A percentile compares a stretch with the other conserved stretches of the same genome.
Evolutionary conservation across 179 eudicot species (phyloP).

Genomic region (Actinidia chinensis): DNA sequence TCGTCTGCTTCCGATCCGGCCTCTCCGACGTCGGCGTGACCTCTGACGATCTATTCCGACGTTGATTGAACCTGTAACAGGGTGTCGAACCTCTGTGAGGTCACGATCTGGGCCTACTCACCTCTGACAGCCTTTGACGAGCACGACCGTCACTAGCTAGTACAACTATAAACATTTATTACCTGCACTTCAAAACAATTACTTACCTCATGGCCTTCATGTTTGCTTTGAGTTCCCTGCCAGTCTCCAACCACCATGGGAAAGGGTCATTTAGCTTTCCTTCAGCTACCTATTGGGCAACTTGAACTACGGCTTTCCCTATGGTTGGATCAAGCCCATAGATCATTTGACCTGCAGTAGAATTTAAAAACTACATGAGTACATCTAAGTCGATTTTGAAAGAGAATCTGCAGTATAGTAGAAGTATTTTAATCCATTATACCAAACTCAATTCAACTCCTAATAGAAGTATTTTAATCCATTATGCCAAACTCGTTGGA

Average conservation of each 20-base stretch:
- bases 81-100: too few relatives aligned
- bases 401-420: not conserved
- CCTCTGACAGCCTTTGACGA: too few relatives aligned
- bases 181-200: constrained; percentile 6
- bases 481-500: not conserved
- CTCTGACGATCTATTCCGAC: too few relatives aligned
- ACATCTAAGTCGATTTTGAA: not conserved
- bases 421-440: not conserved
- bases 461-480: not conserved
- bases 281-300: constrained; percentile 95
- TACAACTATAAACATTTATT: too few relatives aligned
- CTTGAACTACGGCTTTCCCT: constrained; percentile 97
- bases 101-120: too few relatives aligned
- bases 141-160: too few relatives aligned
- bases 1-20: too few relatives aligned
- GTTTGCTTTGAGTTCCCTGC: constrained; percentile 98
- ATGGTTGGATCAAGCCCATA: constrained; percentile 91
- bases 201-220: constrained; percentile 96
- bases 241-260: constrained; percentile 88
- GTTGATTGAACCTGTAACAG: too few relatives aligned
- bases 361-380: not conserved
- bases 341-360: constrained; percentile 83
- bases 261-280: constrained; percentile 91
- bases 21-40: too few relatives aligned
- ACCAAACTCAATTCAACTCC: not conserved